Evolutionary conservation across 176 grass and related monocot genomes (phyloP), one percentile per base, ranked within the genome.

Genomic region (Oryza australiensis): DNA sequence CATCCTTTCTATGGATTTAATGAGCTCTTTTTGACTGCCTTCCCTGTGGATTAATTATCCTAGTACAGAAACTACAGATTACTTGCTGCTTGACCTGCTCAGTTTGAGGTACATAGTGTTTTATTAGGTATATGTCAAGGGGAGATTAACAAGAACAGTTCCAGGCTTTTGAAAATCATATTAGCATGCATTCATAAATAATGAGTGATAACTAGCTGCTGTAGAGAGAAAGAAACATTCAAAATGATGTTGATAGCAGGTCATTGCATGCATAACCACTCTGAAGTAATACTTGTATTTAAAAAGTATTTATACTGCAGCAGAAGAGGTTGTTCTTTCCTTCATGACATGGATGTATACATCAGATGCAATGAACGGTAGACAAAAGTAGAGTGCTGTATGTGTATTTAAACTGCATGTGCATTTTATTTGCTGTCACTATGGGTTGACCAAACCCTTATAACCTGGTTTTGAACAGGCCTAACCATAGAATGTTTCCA

Each of bases 171-270:
- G 13, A 42, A 53, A 16, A 66, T 28, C 41, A 41, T 29, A 38
- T 78, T 67, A 65, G 12, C 74, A 33, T 46, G 16, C 33, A 51
- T 75, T 37, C 14, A 72, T 75, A 43, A 53, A 55, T 55, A 34
- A 0, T 83, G 20, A 37, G 12, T 42, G 22, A 40, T 55, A 67
- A 42, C 5, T 68, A 78, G 14, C 12, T 42, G 43, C 26, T 22
- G 24, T 41, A 75, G 63, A 29, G 24, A 38, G 7, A 26, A 75
- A 15, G 20, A 18, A 68, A 77, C 23, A 6, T 82, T 82, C 15
- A 80, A 80, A 10, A 49, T 1, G 12, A 72, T 55, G 15, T 33
- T 37, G 7, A 0, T 51, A 51, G 16, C 48, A 20, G 48, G 5
- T 27, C 62, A 34, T 3, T 15, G 13, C 11, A 70, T 69, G 62